These are phyloP conservation scores for Tylopilus balloui DNA, from an alignment of 768 basidiomycete species.

Conservation along the genomic window DNA sequence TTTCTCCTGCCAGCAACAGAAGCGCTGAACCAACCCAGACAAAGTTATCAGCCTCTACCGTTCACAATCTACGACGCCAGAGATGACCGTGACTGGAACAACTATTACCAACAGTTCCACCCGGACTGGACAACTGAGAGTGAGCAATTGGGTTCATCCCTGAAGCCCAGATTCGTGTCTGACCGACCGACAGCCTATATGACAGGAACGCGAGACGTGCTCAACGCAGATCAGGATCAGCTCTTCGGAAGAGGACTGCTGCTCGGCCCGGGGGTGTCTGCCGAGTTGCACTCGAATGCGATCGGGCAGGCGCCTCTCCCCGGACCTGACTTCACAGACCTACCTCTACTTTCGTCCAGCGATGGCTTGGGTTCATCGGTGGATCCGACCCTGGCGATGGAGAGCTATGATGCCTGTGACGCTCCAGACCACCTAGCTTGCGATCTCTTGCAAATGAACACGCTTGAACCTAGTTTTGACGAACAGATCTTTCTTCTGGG, in stretches of 20 bases:
- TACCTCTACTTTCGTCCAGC: background rate
- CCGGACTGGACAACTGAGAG: background rate
- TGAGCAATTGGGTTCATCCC: conserved; percentile 1
- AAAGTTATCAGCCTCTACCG: background rate
- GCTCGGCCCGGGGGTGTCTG: no score
- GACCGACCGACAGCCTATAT: background rate
- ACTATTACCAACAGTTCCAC: background rate
- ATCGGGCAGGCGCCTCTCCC: background rate
- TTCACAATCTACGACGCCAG: background rate
- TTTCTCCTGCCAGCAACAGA: background rate
- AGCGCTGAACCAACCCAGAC: background rate
- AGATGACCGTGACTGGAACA: background rate
- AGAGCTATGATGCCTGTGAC: background rate
- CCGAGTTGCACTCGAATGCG: background rate
- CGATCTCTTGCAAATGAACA: no score
- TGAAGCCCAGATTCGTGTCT: background rate
- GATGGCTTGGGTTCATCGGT: background rate
- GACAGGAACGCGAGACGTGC: background rate
- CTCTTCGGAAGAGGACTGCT: background rate
- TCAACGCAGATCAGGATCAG: background rate
- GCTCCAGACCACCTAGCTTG: no score
- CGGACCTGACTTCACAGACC: background rate
- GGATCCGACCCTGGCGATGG: background rate
- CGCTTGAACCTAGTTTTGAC: background rate
- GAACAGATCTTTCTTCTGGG: background rate